phyloP scores from a whole-genome alignment of 75 land plant genomes.

The Pseudotsuga menziesii region DNA sequence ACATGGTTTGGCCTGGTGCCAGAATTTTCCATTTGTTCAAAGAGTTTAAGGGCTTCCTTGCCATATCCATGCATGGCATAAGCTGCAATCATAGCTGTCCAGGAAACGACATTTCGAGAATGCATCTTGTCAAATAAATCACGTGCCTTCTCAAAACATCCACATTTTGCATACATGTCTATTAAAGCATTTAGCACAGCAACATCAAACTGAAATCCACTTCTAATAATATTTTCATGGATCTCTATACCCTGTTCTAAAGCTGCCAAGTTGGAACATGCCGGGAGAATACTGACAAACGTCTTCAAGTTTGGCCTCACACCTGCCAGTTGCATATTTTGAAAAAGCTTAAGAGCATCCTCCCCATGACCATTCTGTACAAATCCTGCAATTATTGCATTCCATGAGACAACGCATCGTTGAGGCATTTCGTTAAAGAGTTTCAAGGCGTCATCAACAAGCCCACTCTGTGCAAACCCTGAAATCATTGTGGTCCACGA shows the following conservation, averaged over 20 bases:
- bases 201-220: conserved; percentile 11
- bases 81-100: conserved; percentile 21
- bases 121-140: conserved; percentile 14
- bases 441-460: conserved; percentile 9
- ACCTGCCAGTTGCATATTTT: conserved; percentile 15
- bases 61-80: conserved; percentile 10
- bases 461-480: conserved; percentile 16
- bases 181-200: conserved; percentile 14
- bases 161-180: conserved; percentile 17
- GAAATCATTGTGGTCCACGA: conserved; percentile 13
- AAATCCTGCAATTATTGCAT: conserved; percentile 26
- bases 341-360: conserved; percentile 17
- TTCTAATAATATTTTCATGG: conserved; percentile 12
- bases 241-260: conserved; percentile 21
- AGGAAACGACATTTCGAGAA: conserved; percentile 5
- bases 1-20: conserved; percentile 17
- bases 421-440: conserved; percentile 18
- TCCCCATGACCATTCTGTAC: conserved; percentile 14
- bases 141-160: conserved; percentile 7
- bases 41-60: conserved; percentile 23
- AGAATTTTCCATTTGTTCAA: conserved; percentile 17
- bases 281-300: conserved; percentile 19
- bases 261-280: conserved; percentile 15
- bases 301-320: conserved; percentile 19
- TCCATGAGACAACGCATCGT: conserved; percentile 24